Evolutionary conservation across 108 stramenopile genomes (phyloP), one percentile per base, ranked within the genome.

Genomic region (Mediolabrus comicus): DNA sequence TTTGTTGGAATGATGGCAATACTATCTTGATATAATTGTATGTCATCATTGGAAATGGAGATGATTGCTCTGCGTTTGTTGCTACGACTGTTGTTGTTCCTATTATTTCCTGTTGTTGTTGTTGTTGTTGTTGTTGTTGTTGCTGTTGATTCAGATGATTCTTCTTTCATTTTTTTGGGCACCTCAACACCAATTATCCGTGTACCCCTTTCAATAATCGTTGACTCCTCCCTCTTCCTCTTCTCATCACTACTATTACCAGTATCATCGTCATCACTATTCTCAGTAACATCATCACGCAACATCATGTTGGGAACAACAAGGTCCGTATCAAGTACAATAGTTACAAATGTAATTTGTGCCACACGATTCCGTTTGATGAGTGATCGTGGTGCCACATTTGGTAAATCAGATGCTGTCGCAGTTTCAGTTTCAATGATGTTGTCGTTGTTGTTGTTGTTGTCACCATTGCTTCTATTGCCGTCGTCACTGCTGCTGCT

Each of bases 1-100:
- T 22, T 7, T 17, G 32, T 16, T 2, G 88, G 85, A 62, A 86
- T 71, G 2, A 17, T 33, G 3, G 86, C 88, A 17, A 85, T 69
- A 8, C 84, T 81, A 56, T 84, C 77, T 74, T 74, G 32, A 51
- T 74, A 81, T 8, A 80, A 3, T 9, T 62, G 41, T 3, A 63
- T 8, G 36, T 51, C 36, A 6, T 59, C 28, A 24, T 38, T 46
- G n/a, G n/a, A n/a, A 22, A 52, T 33, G 16, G 49, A 27, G 12
- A 53, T 36, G 53, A 19, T 66, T 51, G 13, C 29, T 24, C 52
- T 53, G n/a, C n/a, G n/a, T n/a, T n/a, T n/a, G n/a, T n/a, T n/a
- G n/a, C n/a, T n/a, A n/a, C 32, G 27, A 24, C n/a, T n/a, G n/a
- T n/a, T n/a, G 22, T 29, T 5, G 62, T 46, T 8, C 3, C 33